Evolutionary conservation across 106 monocot genomes (phyloP).

Genomic region (Acanthochlamys bracteata): DNA sequence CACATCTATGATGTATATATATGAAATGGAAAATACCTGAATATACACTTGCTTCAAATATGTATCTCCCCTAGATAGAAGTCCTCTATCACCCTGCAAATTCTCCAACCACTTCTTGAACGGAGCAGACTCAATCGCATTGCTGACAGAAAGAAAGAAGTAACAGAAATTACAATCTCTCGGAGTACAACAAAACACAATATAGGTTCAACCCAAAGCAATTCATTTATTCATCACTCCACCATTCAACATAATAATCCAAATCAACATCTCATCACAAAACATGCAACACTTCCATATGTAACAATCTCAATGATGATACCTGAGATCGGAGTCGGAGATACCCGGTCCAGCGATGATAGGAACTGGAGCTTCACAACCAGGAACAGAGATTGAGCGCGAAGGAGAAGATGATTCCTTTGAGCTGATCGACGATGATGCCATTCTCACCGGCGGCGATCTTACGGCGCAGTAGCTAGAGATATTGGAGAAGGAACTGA

Average conservation of each 20-base stretch:
- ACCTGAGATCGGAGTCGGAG: slow-evolving; percentile 57
- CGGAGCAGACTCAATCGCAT: slow-evolving; percentile 58
- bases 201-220: no score
- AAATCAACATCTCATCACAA: neutral
- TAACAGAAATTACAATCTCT: neutral
- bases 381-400: slow-evolving; percentile 10
- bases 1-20: neutral
- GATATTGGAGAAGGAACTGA: no score
- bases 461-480: no score
- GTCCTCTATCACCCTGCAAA: slow-evolving; percentile 65
- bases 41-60: slow-evolving; percentile 52
- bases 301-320: neutral
- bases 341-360: slow-evolving; percentile 36
- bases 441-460: slow-evolving; percentile 12
- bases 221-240: no score
- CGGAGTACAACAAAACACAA: neutral
- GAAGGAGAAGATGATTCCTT: neutral
- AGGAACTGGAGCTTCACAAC: slow-evolving; percentile 18
- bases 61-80: slow-evolving; percentile 52
- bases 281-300: neutral
- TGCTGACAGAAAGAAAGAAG: slow-evolving; percentile 28
- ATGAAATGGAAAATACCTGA: slow-evolving; percentile 44
- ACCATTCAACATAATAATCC: neutral
- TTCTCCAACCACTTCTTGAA: slow-evolving; percentile 92
- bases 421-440: slow-evolving; percentile 11